phyloP scores from a whole-genome alignment of 495 filamentous ascomycete species.

The Lichina pygmaea region DNA sequence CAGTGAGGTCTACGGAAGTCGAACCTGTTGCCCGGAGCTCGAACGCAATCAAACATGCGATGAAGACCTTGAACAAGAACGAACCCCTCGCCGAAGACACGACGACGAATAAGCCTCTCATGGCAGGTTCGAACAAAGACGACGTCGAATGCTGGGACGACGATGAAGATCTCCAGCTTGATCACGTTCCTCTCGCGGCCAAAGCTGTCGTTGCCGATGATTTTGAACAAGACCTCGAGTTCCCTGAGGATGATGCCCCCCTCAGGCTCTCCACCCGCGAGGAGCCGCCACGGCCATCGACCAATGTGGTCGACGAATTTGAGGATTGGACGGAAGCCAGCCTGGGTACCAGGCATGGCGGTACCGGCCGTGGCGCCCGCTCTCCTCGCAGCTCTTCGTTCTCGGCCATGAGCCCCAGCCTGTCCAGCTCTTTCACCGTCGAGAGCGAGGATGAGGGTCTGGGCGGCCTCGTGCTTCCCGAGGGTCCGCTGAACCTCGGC shows the following conservation, averaged over 20 bases:
- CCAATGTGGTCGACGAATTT: slow-evolving; percentile 42
- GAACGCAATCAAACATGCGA: too few species aligned
- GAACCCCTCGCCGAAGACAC: too few species aligned
- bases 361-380: slow-evolving; percentile 46
- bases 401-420: slow-evolving; percentile 71
- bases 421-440: slow-evolving; percentile 67
- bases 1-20: too few species aligned
- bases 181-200: slow-evolving; percentile 35
- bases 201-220: slow-evolving; percentile 28
- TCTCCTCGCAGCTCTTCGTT: slow-evolving; percentile 64
- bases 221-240: slow-evolving; percentile 54
- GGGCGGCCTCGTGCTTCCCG: slow-evolving; percentile 60
- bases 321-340: slow-evolving; percentile 89
- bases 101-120: too few species aligned
- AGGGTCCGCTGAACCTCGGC: slow-evolving; percentile 55
- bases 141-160: slow-evolving; percentile 74
- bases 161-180: slow-evolving; percentile 54
- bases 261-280: slow-evolving; percentile 31
- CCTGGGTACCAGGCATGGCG: slow-evolving; percentile 65
- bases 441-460: slow-evolving; percentile 87
- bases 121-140: background rate
- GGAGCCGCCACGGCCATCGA: slow-evolving; percentile 28
- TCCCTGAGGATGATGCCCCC: slow-evolving; percentile 29
- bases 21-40: too few species aligned
- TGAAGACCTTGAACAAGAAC: too few species aligned